These are phyloP conservation scores for Murraya paniculata DNA, from an alignment of 345 rosid genomes.

Conservation along the genomic window DNA sequence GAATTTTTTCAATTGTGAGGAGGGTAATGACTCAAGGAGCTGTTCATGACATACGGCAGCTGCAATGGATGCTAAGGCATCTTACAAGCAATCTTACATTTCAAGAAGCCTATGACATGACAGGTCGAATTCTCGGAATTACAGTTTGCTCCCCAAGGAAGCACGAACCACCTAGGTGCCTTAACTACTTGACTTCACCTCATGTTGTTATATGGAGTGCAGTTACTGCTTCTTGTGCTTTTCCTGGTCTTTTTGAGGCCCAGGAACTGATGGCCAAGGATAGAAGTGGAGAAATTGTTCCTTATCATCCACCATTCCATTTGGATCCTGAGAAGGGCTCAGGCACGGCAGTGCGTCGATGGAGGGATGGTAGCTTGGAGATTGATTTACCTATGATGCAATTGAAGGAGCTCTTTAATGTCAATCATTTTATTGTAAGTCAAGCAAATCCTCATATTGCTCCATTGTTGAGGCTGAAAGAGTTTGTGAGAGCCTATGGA, in stretches of 20 bases:
- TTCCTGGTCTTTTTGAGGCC: slow-evolving; percentile 97
- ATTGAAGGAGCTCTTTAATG: slow-evolving; percentile 92
- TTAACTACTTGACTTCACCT: slow-evolving; percentile 95
- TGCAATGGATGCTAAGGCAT: slow-evolving; percentile 86
- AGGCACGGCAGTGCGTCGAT: slow-evolving; percentile 59
- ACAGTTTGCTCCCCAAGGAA: slow-evolving; percentile 98
- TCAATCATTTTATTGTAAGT: slow-evolving; percentile 94
- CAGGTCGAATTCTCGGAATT: slow-evolving; percentile 90
- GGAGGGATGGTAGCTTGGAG: slow-evolving; percentile 99
- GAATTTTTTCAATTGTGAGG: slow-evolving; percentile 77
- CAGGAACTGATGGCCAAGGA: slow-evolving; percentile 98
- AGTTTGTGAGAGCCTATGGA: slow-evolving; percentile 76
- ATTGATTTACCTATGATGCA: slow-evolving; percentile 98
- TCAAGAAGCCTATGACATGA: slow-evolving; percentile 97
- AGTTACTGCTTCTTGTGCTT: slow-evolving; percentile 96
- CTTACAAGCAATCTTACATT: slow-evolving; percentile 94
- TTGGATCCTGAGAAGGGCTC: slow-evolving; percentile 79
- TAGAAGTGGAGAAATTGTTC: slow-evolving; percentile 89
- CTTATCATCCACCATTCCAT: slow-evolving; percentile 94
- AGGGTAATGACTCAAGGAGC: slow-evolving; percentile 90
- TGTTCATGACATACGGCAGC: slow-evolving; percentile 83
- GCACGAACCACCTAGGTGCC: slow-evolving; percentile 99
- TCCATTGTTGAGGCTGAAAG: slow-evolving; percentile 78
- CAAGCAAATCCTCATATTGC: slow-evolving; percentile 99
- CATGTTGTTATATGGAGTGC: slow-evolving; percentile 99